A percentile compares a stretch with the other conserved stretches of the same genome.
phyloP scores from a whole-genome alignment of 352 stramenopile genomes.

The Globisporangium camurandrum region DNA sequence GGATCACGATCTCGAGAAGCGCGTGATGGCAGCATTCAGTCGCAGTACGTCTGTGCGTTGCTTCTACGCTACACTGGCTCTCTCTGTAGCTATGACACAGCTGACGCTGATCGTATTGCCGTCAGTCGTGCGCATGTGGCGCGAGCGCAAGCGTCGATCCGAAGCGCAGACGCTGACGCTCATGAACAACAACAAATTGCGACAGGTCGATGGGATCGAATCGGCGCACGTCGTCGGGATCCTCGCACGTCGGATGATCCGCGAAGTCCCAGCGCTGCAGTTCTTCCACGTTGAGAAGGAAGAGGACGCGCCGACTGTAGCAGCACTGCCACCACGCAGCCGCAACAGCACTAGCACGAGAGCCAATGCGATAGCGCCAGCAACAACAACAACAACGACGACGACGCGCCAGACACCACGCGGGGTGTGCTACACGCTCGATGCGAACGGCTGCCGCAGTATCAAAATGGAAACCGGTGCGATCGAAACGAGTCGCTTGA shows the following conservation, averaged over 20 bases:
- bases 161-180: slow-evolving; percentile 42
- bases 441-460: slow-evolving; percentile 42
- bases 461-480: slow-evolving; percentile 64
- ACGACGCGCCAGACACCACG: slow-evolving; percentile 19
- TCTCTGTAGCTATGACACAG: no score
- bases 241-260: slow-evolving; percentile 61
- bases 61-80: background rate
- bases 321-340: no score
- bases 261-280: slow-evolving; percentile 64
- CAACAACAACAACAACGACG: background rate
- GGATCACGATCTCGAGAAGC: slow-evolving; percentile 21
- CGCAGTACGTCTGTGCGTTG: slow-evolving; percentile 27
- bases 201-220: slow-evolving; percentile 44
- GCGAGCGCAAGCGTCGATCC: slow-evolving; percentile 38
- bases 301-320: no score
- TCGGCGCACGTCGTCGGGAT: slow-evolving; percentile 69
- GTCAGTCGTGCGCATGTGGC: slow-evolving; percentile 55
- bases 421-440: slow-evolving; percentile 71
- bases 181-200: slow-evolving; percentile 46
- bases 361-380: slow-evolving; percentile 2
- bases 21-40: slow-evolving; percentile 44
- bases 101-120: no score
- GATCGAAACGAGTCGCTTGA: slow-evolving; percentile 6
- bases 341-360: background rate
- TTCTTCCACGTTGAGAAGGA: slow-evolving; percentile 61